Conservation (phyloP, 176 grass and related monocot species). For the Stipa capillata region DNA sequence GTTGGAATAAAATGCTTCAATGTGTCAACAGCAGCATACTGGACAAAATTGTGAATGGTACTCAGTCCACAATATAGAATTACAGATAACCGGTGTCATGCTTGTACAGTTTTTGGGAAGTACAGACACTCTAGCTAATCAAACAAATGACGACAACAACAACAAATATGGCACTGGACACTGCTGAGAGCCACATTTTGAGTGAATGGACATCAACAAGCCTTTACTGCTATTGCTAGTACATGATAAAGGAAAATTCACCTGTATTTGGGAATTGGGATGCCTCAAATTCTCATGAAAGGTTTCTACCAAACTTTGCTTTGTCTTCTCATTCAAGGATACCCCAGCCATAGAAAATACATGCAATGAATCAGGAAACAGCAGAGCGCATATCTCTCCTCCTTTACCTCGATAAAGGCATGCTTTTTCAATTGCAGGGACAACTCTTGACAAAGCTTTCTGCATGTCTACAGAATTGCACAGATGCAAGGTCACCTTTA, state of each 20-base stretch:
- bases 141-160: not conserved
- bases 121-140: conserved; percentile 4
- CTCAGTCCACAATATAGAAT: conserved; percentile 30
- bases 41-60: conserved; percentile 27
- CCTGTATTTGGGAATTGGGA: conserved; percentile 98
- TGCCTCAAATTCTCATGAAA: conserved; percentile 95
- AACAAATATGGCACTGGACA: not conserved
- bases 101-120: not conserved
- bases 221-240: not conserved
- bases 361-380: conserved; percentile 92
- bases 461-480: conserved; percentile 56
- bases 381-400: conserved; percentile 89
- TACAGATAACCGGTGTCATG: not conserved
- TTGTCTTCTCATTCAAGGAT: conserved; percentile 79
- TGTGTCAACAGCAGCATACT: conserved; percentile 73
- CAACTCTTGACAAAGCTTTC: conserved; percentile 70
- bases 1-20: conserved; percentile 82
- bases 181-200: not conserved
- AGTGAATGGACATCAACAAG: not conserved
- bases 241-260: conserved; percentile 10
- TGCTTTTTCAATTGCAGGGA: conserved; percentile 88
- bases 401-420: conserved; percentile 95
- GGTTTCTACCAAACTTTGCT: conserved; percentile 80
- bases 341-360: conserved; percentile 70
- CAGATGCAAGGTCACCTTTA: conserved; percentile 5